Percentiles rank a stretch among this genome's conserved stretches.
Conservation (phyloP, 257 asterid genomes). For the Datura wrightii region DNA sequence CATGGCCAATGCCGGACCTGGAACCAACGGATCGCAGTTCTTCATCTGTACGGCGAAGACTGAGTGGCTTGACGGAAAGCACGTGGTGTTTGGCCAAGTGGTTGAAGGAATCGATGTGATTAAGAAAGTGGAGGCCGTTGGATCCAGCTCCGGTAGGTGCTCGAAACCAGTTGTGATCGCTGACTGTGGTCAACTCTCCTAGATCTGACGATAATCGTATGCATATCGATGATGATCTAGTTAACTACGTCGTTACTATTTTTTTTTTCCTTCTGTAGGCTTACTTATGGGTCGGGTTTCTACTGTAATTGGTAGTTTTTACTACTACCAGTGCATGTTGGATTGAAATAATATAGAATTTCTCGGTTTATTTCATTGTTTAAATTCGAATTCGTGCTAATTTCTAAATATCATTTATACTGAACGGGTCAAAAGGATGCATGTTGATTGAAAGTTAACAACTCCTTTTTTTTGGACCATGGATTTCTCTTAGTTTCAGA, state of each 20-base stretch:
- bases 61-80: constrained; percentile 75
- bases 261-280: neutral
- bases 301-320: neutral
- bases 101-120: constrained; percentile 65
- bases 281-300: neutral
- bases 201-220: constrained; percentile 26
- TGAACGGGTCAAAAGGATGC: neutral
- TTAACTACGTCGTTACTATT: neutral
- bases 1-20: constrained; percentile 76
- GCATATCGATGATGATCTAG: neutral
- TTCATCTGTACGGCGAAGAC: constrained; percentile 64
- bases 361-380: neutral
- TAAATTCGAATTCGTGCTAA: neutral
- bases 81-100: constrained; percentile 72
- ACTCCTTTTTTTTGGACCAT: no score
- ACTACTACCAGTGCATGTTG: neutral
- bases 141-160: constrained; percentile 49
- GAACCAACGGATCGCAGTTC: constrained; percentile 75
- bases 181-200: constrained; percentile 65
- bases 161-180: constrained; percentile 54
- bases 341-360: neutral
- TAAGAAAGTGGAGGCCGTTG: constrained; percentile 57
- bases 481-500: no score
- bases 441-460: neutral
- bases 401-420: neutral